Evolutionary conservation across 2,329 filamentous ascomycete genomes (phyloP).

Genomic region (Fusarium camptoceras): DNA sequence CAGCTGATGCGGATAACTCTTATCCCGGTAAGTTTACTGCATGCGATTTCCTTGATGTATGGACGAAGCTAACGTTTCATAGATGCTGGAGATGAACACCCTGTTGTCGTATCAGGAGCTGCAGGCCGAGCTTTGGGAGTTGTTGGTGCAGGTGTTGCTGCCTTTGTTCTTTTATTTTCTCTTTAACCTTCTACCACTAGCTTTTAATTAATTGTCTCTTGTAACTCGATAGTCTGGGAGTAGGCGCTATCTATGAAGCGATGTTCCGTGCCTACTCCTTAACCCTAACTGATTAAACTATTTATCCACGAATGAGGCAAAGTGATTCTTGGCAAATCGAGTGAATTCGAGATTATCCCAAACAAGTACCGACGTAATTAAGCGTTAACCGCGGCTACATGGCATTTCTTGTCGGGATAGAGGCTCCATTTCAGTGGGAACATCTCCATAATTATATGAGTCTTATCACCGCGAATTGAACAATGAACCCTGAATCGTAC

Average conservation of each 20-base stretch:
- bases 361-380: neutral
- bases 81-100: constrained; percentile 6
- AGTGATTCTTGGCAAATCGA: neutral
- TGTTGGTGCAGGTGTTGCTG: neutral
- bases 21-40: constrained; percentile 6
- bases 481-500: neutral
- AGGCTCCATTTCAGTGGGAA: constrained; percentile 15
- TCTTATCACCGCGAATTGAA: neutral
- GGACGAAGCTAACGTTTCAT: neutral
- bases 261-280: too few species aligned
- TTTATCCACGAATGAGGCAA: neutral
- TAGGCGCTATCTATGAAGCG: neutral
- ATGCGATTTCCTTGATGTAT: neutral
- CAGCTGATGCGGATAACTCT: neutral
- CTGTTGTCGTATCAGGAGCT: constrained; percentile 16
- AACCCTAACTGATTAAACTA: neutral
- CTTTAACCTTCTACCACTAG: neutral
- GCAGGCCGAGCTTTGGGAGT: constrained; percentile 1
- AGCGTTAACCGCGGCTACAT: constrained; percentile 14
- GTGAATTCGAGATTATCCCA: neutral
- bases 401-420: neutral
- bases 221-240: too few species aligned
- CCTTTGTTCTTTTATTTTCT: neutral
- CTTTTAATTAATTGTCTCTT: neutral
- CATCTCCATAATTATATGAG: constrained; percentile 12